Base-by-base conservation (phyloP, 805 yeast species). In the Dipodascus geniculatus region DNA sequence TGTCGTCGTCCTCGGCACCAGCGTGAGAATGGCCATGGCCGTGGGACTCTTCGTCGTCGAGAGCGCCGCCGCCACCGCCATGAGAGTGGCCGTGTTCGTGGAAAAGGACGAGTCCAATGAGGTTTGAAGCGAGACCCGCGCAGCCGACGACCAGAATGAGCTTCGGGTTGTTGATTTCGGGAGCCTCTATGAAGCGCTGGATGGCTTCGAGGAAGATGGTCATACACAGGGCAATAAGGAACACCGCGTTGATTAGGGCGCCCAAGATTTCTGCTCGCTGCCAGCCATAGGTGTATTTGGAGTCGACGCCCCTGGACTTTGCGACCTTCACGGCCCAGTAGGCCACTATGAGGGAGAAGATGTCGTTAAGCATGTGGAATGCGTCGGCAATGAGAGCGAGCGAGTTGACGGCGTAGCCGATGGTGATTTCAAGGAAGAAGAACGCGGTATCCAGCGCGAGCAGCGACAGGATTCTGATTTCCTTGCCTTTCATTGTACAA, bases 181-280 rank as follows among this genome's bases (percentile, higher is more conserved):
- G 89, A 2, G 96, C 96, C 60, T 81, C 79, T 51, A 91, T 73
- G 58, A 91, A 80, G 65, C 99, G 78, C 70, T 90, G 96, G 55
- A 91, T 71, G 3, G 98, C 97, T 70, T 91, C 99, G 57, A 93
- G 81, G 61, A 87, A 79, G 59, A 91, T 93, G 28, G 96, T 83
- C 64, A 93, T 83, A 66, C 99, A 91, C 57, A 91, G 76, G 0
- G 98, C 98, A 59, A 93, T 74, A 59, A 91, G 69, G 62, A 93
- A 93, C 8, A 93, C 96, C 2, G 96, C 96, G 65, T 91, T 91
- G 60, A 91, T 79, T 56, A 91, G 75, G 6, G 98, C 99, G 54
- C 99, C 99, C 56, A 91, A 74, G 52, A 91, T 90, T 69, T 91
- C 99, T 3, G 98, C 98, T 60, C 99, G 77, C 68, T 91, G 95